Conservation (phyloP, 768 basidiomycete species). For the Suillus bovinus region DNA sequence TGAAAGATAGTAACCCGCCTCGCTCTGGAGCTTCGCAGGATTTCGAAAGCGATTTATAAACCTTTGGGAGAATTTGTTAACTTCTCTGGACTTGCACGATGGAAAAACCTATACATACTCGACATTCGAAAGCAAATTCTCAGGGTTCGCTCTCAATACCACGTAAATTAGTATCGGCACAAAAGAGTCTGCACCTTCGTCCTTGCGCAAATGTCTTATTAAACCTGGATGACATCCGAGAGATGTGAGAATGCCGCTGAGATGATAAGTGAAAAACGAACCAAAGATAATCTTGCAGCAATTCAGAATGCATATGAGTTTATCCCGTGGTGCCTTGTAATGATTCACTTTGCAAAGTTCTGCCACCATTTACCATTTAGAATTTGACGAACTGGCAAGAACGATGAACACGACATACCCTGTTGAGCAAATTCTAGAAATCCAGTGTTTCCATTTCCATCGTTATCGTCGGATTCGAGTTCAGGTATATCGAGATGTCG, state of each 20-base stretch:
- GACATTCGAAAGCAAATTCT: constrained; percentile 90
- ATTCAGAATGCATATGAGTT: constrained; percentile 95
- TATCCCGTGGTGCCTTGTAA: constrained; percentile 98
- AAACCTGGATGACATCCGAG: constrained; percentile 53
- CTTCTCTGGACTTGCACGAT: background rate
- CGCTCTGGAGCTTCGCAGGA: constrained; percentile 86
- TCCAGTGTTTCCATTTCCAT: constrained; percentile 51
- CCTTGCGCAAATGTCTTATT: constrained; percentile 81
- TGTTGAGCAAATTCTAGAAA: constrained; percentile 90
- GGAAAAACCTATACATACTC: constrained; percentile 57
- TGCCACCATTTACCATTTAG: constrained; percentile 35
- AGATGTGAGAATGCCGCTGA: constrained; percentile 4
- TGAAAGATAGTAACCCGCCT: constrained; percentile 96
- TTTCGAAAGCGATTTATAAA: constrained; percentile 96
- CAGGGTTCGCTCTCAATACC: constrained; percentile 92
- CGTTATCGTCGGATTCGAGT: constrained; percentile 52
- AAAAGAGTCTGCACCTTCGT: constrained; percentile 93
- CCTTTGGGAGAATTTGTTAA: constrained; percentile 38
- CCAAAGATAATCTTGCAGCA: constrained; percentile 99
- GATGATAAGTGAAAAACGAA: constrained; percentile 31
- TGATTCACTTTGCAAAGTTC: constrained; percentile 97
- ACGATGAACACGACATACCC: constrained; percentile 46
- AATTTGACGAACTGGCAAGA: background rate
- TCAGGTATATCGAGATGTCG: constrained; percentile 89
- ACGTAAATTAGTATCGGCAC: constrained; percentile 93